phyloP scores from a whole-genome alignment of 1,284 basidiomycete species.

The Cystobasidiaceae sp. region DNA sequence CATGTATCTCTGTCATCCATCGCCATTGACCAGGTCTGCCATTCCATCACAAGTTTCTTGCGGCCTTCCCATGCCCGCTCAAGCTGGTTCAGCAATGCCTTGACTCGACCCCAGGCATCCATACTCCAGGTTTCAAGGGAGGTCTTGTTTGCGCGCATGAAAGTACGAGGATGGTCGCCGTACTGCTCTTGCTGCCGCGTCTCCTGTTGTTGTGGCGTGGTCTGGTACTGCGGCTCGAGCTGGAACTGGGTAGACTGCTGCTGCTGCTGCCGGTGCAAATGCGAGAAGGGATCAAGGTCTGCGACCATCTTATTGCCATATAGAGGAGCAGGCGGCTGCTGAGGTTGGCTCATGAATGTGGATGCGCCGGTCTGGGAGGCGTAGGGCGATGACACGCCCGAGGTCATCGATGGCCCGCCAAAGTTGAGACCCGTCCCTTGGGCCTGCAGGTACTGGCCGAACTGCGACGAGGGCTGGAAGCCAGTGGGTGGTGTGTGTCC shows the following conservation, averaged over 20 bases:
- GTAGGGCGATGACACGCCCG: slow-evolving; percentile 3
- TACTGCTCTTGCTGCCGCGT: slow-evolving; percentile 26
- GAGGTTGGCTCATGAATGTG: slow-evolving; percentile 3
- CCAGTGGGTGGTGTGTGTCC: neutral
- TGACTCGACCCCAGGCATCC: slow-evolving; percentile 19
- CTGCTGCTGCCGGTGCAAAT: slow-evolving; percentile 1
- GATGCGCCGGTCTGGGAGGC: slow-evolving; percentile 1
- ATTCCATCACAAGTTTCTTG: slow-evolving; percentile 26
- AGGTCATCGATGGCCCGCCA: neutral
- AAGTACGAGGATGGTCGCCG: slow-evolving; percentile 23
- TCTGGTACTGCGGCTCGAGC: slow-evolving; percentile 13
- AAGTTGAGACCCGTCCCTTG: slow-evolving; percentile 22
- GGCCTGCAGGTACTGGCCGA: slow-evolving; percentile 23
- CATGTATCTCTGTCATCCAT: slow-evolving; percentile 25
- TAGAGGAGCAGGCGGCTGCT: neutral
- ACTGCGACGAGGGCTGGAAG: slow-evolving; percentile 31
- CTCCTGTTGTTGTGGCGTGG: slow-evolving; percentile 24
- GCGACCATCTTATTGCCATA: neutral
- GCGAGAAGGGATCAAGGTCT: slow-evolving; percentile 30
- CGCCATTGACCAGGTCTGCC: slow-evolving; percentile 23
- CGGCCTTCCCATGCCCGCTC: slow-evolving; percentile 29
- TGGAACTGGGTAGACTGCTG: neutral
- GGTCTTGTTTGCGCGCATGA: slow-evolving; percentile 23
- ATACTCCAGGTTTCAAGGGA: slow-evolving; percentile 21
- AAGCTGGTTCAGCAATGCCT: slow-evolving; percentile 14